Evolutionary conservation across 495 filamentous ascomycete genomes (phyloP).

Genomic region (Penicillium salamii): DNA sequence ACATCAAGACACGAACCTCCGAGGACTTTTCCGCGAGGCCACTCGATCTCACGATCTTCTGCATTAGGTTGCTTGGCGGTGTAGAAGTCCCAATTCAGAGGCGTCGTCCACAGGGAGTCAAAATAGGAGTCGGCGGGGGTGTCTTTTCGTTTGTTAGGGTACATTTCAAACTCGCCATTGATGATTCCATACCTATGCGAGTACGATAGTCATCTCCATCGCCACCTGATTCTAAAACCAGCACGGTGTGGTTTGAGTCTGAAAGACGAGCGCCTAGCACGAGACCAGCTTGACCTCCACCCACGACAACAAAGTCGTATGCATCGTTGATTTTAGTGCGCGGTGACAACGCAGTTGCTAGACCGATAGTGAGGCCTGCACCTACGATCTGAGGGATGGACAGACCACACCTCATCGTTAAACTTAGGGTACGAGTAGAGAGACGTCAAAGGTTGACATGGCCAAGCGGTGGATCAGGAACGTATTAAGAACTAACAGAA

Average conservation of each 20-base stretch:
- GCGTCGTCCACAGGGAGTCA: conserved; percentile 34
- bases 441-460: not conserved
- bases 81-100: conserved; percentile 35
- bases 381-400: not conserved
- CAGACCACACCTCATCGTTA: not conserved
- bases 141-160: conserved; percentile 14
- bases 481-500: not conserved
- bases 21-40: conserved; percentile 37
- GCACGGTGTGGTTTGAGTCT: conserved; percentile 31
- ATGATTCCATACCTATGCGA: conserved; percentile 26
- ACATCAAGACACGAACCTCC: conserved; percentile 25
- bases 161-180: not conserved
- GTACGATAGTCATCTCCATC: conserved; percentile 33
- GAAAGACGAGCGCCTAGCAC: conserved; percentile 24
- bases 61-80: conserved; percentile 34
- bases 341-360: conserved; percentile 20
- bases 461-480: not conserved
- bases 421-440: not conserved
- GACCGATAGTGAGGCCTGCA: not conserved
- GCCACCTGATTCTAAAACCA: conserved; percentile 44
- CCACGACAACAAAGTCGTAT: conserved; percentile 50
- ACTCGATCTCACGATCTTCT: conserved; percentile 28
- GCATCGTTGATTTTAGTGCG: conserved; percentile 26
- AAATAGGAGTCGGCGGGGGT: conserved; percentile 35
- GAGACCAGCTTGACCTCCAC: conserved; percentile 41